Evolutionary conservation across 148 eudicot genomes (phyloP).

Genomic region (Salicornia ramosissima): DNA sequence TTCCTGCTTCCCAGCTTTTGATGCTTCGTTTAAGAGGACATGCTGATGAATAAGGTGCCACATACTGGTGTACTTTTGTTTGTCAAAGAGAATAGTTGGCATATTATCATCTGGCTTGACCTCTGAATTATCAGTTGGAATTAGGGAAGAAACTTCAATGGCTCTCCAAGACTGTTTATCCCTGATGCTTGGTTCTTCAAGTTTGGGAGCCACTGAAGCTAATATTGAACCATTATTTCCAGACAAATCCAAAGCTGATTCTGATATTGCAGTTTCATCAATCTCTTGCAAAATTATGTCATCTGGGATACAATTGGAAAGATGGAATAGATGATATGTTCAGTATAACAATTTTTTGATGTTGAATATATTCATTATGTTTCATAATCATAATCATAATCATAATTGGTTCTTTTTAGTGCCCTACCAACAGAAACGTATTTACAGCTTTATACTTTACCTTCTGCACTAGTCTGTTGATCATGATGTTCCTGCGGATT

Average conservation of each 20-base stretch:
- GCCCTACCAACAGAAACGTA: constrained; percentile 12
- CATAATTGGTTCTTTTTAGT: constrained; percentile 2
- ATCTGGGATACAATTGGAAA: constrained; percentile 19
- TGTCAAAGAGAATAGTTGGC: constrained; percentile 30
- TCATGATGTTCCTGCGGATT: constrained; percentile 8
- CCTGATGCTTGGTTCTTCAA: constrained; percentile 14
- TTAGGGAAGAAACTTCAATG: too few relatives aligned
- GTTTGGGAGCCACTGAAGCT: constrained; percentile 2
- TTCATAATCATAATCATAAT: too few relatives aligned
- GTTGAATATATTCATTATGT: constrained; percentile 1
- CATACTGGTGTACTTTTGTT: constrained; percentile 63
- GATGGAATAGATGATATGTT: not conserved
- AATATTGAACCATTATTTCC: not conserved
- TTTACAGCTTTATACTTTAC: constrained; percentile 20
- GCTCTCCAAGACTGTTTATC: constrained; percentile 6
- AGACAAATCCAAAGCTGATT: constrained; percentile 10
- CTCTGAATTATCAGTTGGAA: constrained; percentile 24
- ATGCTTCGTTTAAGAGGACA: constrained; percentile 42
- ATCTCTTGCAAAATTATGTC: constrained; percentile 9
- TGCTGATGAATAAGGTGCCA: constrained; percentile 77
- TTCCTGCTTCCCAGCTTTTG: constrained; percentile 21
- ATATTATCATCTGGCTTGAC: constrained; percentile 14
- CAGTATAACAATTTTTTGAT: not conserved
- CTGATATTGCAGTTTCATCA: constrained; percentile 7
- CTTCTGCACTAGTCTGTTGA: constrained; percentile 16